Conservation (phyloP, 2,329 filamentous ascomycete species). For the Curvularia sp. region DNA sequence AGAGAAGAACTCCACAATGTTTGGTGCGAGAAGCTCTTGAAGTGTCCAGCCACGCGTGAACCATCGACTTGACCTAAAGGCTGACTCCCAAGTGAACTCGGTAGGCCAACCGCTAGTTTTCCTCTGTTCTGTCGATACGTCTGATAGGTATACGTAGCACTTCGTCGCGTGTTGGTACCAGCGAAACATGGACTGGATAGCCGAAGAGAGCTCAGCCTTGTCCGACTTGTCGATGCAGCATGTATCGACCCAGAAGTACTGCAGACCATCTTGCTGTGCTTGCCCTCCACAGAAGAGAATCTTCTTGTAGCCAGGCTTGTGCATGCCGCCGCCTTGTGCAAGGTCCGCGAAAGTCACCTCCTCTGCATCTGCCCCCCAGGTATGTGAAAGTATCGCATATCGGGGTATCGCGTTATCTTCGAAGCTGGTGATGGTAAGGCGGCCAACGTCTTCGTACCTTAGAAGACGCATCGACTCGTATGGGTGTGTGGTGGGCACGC, state of each 20-base stretch:
- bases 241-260: too few species aligned
- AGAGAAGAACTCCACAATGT: conserved; percentile 1
- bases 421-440: too few species aligned
- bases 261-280: conserved; percentile 1
- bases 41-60: too few species aligned
- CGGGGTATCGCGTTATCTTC: too few species aligned
- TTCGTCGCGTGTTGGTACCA: conserved; percentile 1
- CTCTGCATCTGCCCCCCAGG: conserved; percentile 31
- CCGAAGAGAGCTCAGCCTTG: neutral
- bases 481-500: conserved; percentile 8
- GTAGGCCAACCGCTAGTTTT: neutral
- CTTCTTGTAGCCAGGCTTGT: conserved; percentile 9
- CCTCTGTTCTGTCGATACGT: neutral
- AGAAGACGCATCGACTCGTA: too few species aligned
- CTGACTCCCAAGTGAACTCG: neutral
- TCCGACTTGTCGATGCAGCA: conserved; percentile 6
- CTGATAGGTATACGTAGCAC: conserved; percentile 5
- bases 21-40: conserved; percentile 10
- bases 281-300: conserved; percentile 10
- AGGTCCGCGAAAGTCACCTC: conserved; percentile 38
- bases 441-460: too few species aligned
- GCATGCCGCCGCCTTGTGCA: conserved; percentile 3
- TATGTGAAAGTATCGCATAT: conserved; percentile 39
- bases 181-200: conserved; percentile 9
- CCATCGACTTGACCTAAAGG: too few species aligned